These are phyloP conservation scores for Suillus occidentalis DNA, from an alignment of 768 basidiomycete species.

Conservation along the genomic window DNA sequence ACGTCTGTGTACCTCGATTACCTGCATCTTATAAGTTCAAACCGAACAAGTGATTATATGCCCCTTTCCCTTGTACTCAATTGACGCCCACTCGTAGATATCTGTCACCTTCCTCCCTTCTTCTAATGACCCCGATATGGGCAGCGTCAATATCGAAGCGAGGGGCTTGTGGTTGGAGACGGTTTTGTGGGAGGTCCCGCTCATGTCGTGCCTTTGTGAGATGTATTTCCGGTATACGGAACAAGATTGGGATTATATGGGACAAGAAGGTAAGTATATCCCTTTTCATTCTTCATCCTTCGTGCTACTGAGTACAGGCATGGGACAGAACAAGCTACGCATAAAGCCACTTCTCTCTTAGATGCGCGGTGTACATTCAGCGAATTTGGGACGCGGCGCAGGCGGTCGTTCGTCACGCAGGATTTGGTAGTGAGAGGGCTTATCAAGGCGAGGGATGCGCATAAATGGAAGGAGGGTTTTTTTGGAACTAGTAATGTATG, in stretches of 20 bases:
- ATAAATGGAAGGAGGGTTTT: slow-evolving; percentile 29
- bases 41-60: slow-evolving; percentile 36
- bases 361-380: slow-evolving; percentile 68
- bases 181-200: slow-evolving; percentile 94
- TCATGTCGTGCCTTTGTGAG: slow-evolving; percentile 92
- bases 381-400: slow-evolving; percentile 85
- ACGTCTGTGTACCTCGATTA: slow-evolving; percentile 71
- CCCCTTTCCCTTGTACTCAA: neutral
- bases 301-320: neutral
- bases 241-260: slow-evolving; percentile 84
- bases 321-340: slow-evolving; percentile 62
- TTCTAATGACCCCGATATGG: slow-evolving; percentile 48
- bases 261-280: slow-evolving; percentile 61
- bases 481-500: slow-evolving; percentile 87
- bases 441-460: slow-evolving; percentile 50
- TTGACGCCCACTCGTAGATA: slow-evolving; percentile 44
- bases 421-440: slow-evolving; percentile 74
- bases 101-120: slow-evolving; percentile 61
- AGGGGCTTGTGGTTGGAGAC: slow-evolving; percentile 77
- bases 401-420: slow-evolving; percentile 73
- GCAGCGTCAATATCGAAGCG: slow-evolving; percentile 71
- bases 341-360: slow-evolving; percentile 67
- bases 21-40: slow-evolving; percentile 70
- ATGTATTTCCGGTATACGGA: slow-evolving; percentile 76
- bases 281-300: neutral